Evolutionary conservation across 1,284 basidiomycete species (phyloP).

Genomic region (Rhodotorula glutinis): DNA sequence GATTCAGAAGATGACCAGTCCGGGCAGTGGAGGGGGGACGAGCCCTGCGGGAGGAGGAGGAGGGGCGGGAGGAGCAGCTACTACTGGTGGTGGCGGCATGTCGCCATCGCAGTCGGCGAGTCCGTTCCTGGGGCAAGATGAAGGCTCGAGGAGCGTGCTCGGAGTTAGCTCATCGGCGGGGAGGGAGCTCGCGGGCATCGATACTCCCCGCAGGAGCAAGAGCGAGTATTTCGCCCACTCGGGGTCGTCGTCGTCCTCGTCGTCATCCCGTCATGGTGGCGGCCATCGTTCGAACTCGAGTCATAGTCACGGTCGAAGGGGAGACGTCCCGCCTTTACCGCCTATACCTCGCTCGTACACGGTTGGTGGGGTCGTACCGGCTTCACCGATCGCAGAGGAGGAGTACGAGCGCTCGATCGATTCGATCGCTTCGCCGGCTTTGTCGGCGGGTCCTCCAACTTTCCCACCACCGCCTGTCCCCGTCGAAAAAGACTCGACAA

Average conservation of each 20-base stretch:
- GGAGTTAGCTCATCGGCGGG: constrained; percentile 1
- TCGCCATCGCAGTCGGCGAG: no score
- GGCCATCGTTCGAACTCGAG: neutral
- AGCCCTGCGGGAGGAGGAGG: constrained; percentile 1
- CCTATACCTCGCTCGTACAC: constrained; percentile 24
- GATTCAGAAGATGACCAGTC: constrained; percentile 81
- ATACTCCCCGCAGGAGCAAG: neutral
- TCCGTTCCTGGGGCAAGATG: neutral
- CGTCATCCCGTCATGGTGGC: neutral
- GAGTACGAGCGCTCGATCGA: constrained; percentile 11
- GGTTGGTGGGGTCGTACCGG: neutral
- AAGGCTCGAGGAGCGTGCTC: neutral
- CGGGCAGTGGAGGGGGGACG: constrained; percentile 14
- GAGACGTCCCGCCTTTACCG: constrained; percentile 11
- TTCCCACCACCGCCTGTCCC: constrained; percentile 9
- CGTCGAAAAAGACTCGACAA: neutral
- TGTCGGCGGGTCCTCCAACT: constrained; percentile 15
- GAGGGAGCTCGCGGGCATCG: constrained; percentile 1
- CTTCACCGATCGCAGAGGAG: constrained; percentile 20
- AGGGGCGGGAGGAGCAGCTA: neutral
- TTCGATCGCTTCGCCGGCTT: neutral
- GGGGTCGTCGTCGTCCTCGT: neutral
- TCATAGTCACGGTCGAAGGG: neutral
- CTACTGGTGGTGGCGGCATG: neutral
- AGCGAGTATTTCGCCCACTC: neutral